Evolutionary conservation across 176 grass and related monocot species (phyloP).

Genomic region (Leersia perrieri): DNA sequence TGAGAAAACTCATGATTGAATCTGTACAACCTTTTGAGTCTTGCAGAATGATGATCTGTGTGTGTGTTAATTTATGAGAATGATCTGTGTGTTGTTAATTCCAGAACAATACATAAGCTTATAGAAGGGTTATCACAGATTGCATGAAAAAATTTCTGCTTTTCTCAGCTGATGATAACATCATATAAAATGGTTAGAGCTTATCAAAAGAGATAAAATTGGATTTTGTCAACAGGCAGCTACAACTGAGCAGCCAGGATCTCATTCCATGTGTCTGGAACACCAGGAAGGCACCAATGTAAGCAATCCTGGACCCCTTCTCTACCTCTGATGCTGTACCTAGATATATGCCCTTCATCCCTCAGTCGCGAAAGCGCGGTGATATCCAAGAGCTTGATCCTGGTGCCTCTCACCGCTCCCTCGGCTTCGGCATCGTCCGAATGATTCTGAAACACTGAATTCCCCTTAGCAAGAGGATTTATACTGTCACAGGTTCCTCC

Average conservation of each 20-base stretch:
- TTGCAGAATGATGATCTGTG: not conserved
- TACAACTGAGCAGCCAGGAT: conserved; percentile 52
- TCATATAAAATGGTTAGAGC: not conserved
- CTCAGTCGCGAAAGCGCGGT: conserved; percentile 45
- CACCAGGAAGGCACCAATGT: conserved; percentile 59
- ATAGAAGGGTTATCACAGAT: not conserved
- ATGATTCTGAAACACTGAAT: conserved; percentile 23
- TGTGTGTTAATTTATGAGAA: too few species aligned
- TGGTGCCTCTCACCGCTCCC: conserved; percentile 27
- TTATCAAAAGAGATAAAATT: not conserved
- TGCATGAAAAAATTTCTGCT: not conserved
- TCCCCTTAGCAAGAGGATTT: conserved; percentile 13
- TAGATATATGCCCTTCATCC: conserved; percentile 59
- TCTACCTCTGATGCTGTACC: conserved; percentile 37
- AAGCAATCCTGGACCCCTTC: conserved; percentile 46
- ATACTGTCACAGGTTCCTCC: conserved; percentile 51
- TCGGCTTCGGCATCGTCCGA: conserved; percentile 28
- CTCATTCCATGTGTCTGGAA: conserved; percentile 67
- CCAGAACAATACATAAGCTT: not conserved
- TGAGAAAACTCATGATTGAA: not conserved
- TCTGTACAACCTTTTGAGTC: not conserved
- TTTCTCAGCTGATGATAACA: not conserved
- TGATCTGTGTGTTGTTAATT: not conserved
- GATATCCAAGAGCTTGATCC: conserved; percentile 50
- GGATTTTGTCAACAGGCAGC: not conserved